Conservation (phyloP, 1,284 basidiomycete species). For the Athelia psychrophila region DNA sequence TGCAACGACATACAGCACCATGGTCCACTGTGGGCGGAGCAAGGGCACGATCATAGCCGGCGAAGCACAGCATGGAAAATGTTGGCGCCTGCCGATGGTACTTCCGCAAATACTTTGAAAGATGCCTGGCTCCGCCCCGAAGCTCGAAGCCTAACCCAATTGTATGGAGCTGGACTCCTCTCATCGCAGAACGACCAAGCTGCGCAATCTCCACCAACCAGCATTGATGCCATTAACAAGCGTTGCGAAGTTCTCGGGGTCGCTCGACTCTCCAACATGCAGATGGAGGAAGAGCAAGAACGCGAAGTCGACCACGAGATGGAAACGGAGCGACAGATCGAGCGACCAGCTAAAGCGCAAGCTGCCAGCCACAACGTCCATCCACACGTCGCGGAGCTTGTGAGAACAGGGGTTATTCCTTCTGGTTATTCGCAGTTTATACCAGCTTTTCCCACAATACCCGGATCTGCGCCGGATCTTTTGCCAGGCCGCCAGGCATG, state of each 20-base stretch:
- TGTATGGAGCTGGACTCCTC: constrained; percentile 25
- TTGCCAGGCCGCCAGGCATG: too few relatives aligned
- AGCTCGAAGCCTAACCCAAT: constrained; percentile 31
- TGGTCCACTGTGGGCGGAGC: constrained; percentile 43
- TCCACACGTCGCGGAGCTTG: constrained; percentile 23
- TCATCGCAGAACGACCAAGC: not conserved
- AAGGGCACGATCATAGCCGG: constrained; percentile 39
- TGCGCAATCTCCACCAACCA: not conserved
- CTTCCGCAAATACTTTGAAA: constrained; percentile 15
- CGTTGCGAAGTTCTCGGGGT: constrained; percentile 27
- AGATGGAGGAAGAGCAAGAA: constrained; percentile 49
- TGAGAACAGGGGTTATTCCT: constrained; percentile 19
- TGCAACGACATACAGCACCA: constrained; percentile 9
- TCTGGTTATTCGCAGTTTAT: not conserved
- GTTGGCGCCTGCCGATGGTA: constrained; percentile 9
- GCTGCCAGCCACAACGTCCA: constrained; percentile 23
- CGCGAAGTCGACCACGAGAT: constrained; percentile 43
- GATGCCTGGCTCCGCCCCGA: constrained; percentile 37
- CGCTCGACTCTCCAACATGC: constrained; percentile 8
- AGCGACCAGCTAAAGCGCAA: constrained; percentile 26
- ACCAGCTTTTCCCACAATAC: not conserved
- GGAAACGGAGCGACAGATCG: constrained; percentile 36
- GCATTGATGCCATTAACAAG: constrained; percentile 18
- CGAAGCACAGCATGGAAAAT: constrained; percentile 30
- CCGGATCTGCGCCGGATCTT: too few relatives aligned